Evolutionary conservation across 2,329 filamentous ascomycete genomes (phyloP), one percentile per base, ranked within the genome.

Genomic region (Beauveria sp.): DNA sequence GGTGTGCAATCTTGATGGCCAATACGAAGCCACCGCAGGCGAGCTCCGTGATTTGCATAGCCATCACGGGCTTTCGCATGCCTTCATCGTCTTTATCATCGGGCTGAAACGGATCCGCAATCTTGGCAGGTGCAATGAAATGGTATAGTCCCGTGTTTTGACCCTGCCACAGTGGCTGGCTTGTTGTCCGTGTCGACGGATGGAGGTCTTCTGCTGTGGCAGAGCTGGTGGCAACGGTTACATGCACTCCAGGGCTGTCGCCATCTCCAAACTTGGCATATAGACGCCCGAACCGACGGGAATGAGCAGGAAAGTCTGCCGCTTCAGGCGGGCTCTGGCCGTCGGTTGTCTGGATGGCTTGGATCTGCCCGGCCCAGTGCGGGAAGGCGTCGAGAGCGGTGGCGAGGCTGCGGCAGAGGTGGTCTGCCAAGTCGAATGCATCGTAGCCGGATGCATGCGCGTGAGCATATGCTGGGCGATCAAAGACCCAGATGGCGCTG

Each of bases 21-120:
- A 70, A 14, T 1, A 63, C 60, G 28, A 68, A 66, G 0, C 65
- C 69, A 1, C 65, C 67, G 3, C 68, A 67, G 0, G 66, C 62
- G 4, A 70, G 8, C 2, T 65, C 41, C 0, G 69, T 70, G 1
- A 68, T 18, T 41, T 69, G 68, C 1, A 69, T 52, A 4, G 67
- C 56, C 24, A 70, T 48, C 0, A 65, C 50, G 16, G 67, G 63
- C 8, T 48, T 43, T 0, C 44, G n/a, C 5, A 22, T 12, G 0
- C 59, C 63, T 3, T 3, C 46, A 0, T 52, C 54, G 3, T 65
- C 58, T 1, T 22, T 3, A 0, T 48, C 2, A 2, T 55, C 3
- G 0, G 66, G 26, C 26, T 58, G 0, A 64, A n/a, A 3, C 62
- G 61, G 16, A 43, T 61, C 34, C 0, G 62, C 41, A 1, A 68